phyloP scores from a whole-genome alignment of 1,139 yeast species.

The Pneumocystis murina region DNA sequence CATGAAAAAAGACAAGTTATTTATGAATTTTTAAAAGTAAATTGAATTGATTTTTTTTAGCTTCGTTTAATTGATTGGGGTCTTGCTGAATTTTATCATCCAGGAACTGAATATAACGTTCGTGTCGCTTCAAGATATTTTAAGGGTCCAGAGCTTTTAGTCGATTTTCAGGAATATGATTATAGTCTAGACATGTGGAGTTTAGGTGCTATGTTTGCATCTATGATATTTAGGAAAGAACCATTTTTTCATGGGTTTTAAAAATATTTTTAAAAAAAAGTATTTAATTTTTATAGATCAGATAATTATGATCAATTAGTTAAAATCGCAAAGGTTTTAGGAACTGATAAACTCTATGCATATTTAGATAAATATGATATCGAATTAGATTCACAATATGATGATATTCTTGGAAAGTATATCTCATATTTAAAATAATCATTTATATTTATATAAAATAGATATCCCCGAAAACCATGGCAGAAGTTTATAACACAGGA shows the following conservation, averaged over 20 bases:
- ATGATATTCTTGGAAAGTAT: constrained; percentile 45
- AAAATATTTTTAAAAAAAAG: constrained; percentile 21
- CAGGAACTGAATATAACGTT: constrained; percentile 86
- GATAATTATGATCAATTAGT: constrained; percentile 83
- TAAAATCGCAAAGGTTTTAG: constrained; percentile 83
- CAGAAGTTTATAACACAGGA: constrained; percentile 55
- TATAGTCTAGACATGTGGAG: constrained; percentile 81
- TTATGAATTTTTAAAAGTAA: background rate
- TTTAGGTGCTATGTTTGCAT: constrained; percentile 94
- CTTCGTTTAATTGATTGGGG: constrained; percentile 97
- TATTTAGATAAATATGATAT: constrained; percentile 68
- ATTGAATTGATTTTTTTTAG: constrained; percentile 13
- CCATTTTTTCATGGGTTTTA: constrained; percentile 92
- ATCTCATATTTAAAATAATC: background rate
- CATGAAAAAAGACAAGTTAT: constrained; percentile 42
- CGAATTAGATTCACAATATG: constrained; percentile 65
- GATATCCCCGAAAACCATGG: constrained; percentile 84
- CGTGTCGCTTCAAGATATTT: constrained; percentile 96
- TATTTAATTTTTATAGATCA: background rate
- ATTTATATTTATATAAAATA: background rate
- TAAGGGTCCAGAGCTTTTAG: constrained; percentile 92
- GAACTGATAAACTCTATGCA: constrained; percentile 65
- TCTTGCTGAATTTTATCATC: constrained; percentile 90
- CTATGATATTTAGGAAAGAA: constrained; percentile 87
- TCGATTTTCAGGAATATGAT: constrained; percentile 87